These are phyloP conservation scores for Fusarium nisikadoi DNA, from an alignment of 2,329 filamentous ascomycete genomes.

Conservation along the genomic window DNA sequence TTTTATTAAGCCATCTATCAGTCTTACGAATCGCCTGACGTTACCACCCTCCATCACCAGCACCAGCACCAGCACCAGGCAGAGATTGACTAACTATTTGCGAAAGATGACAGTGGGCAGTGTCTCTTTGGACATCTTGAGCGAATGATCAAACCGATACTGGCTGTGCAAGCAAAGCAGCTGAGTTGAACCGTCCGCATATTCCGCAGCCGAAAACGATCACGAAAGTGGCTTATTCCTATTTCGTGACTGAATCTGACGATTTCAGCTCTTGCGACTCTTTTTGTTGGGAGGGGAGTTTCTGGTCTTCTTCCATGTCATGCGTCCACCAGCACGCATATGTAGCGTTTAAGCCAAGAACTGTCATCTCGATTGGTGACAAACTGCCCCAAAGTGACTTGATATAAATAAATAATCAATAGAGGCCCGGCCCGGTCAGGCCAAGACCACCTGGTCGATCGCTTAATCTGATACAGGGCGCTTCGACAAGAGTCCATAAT, in stretches of 20 bases:
- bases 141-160: not conserved
- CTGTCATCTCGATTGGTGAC: slow-evolving; percentile 1
- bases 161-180: slow-evolving; percentile 22
- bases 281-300: not conserved
- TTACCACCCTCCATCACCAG: slow-evolving; percentile 2
- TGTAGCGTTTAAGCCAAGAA: slow-evolving; percentile 7
- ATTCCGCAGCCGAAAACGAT: slow-evolving; percentile 18
- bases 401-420: not conserved
- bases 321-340: slow-evolving; percentile 1
- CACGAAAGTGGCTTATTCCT: not conserved
- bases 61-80: not conserved
- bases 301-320: not conserved
- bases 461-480: slow-evolving; percentile 32
- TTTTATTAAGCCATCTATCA: not conserved
- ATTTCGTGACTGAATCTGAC: slow-evolving; percentile 5
- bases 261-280: not conserved
- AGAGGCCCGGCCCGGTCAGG: slow-evolving; percentile 10
- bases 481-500: slow-evolving; percentile 15
- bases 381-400: not conserved
- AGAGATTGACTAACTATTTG: not conserved
- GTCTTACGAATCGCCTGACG: slow-evolving; percentile 27
- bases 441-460: slow-evolving; percentile 15
- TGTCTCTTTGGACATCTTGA: slow-evolving; percentile 6
- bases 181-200: not conserved
- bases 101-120: slow-evolving; percentile 6